Evolutionary conservation across 2,329 filamentous ascomycete species (phyloP), one percentile per base, ranked within the genome.

Genomic region (Pseudocercospora fijiensis): DNA sequence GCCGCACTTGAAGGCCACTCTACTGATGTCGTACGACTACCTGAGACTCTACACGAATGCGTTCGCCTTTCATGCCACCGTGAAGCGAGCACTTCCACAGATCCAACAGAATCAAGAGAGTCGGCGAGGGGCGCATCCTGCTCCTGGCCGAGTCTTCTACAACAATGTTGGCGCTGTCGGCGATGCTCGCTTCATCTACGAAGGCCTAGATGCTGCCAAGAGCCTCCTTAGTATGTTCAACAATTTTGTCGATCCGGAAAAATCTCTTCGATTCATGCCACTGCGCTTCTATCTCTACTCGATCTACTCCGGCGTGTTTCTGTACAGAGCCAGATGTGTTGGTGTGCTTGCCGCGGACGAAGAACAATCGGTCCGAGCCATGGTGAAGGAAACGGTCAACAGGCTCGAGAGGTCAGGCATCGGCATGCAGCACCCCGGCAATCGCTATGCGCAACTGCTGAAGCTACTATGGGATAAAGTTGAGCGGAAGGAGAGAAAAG

Each of bases 1-100:
- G 1, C 81, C 85, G 1, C 84, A 85, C 5, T 83, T 90, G 67
- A 90, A 90, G 73, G 85, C 86, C 3, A 89, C 85, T 4, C 76
- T 91, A 2, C 80, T 90, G 24, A 81, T 91, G 71, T 89, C 88
- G 0, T 90, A 90, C 71, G 88, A 91, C 69, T 91, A 90, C 71
- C 77, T 91, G 1, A 83, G 88, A 6, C 81, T 91, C 0, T 91
- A 91, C 73, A 89, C 88, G 57, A 90, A 90, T 63, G 88, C 89
- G 0, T 91, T 91, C 72, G 89, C 88, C 1, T 91, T 91, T 68
- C 89, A 91, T 72, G 88, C 89, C 2, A 89, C 87, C 0, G 85
- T 84, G 22, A 78, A 80, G 24, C 77, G 80, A 30, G 79, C 79
- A 13, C 68, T 81, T 0, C 78, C 78, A 6, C 71, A 74, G 57